A percentile compares a stretch with the other conserved stretches of the same genome.
Conservation (phyloP, 1,284 basidiomycete genomes). For the Crocinoboletus sp. region DNA sequence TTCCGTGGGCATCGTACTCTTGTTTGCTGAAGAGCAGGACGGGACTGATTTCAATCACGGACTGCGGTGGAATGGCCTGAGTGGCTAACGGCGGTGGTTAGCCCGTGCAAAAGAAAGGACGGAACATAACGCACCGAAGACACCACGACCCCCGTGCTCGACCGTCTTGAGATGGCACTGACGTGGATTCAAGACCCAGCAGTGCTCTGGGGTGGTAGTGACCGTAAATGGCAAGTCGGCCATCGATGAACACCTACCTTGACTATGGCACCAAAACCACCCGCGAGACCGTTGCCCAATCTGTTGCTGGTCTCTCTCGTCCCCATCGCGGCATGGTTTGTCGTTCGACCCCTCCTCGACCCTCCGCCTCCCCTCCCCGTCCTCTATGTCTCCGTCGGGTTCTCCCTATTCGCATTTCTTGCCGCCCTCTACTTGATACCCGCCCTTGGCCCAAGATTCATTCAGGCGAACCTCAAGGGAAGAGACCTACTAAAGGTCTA, state of each 20-base stretch:
- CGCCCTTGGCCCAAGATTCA: conserved; percentile 66
- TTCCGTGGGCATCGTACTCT: conserved; percentile 69
- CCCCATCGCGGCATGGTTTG: conserved; percentile 66
- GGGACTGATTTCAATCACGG: conserved; percentile 79
- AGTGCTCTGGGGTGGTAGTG: conserved; percentile 8
- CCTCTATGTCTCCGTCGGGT: conserved; percentile 70
- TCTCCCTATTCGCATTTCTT: conserved; percentile 76
- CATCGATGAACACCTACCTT: conserved; percentile 9
- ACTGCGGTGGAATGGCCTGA: conserved; percentile 54
- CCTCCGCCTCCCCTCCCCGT: conserved; percentile 65
- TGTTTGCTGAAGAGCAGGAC: conserved; percentile 73
- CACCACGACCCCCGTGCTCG: conserved; percentile 54
- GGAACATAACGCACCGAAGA: conserved; percentile 47
- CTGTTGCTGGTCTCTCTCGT: conserved; percentile 51
- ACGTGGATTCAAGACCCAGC: conserved; percentile 17
- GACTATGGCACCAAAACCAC: conserved; percentile 23
- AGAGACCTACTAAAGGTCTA: conserved; percentile 79
- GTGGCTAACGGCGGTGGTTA: conserved; percentile 41
- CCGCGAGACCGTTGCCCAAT: conserved; percentile 51
- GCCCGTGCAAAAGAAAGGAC: background rate
- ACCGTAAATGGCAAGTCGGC: conserved; percentile 13
- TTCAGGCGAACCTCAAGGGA: conserved; percentile 75
- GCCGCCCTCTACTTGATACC: conserved; percentile 73
- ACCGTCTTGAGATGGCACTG: conserved; percentile 22
- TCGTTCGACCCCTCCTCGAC: conserved; percentile 62